Percentiles rank a stretch among this genome's conserved stretches.
These are phyloP conservation scores for Immersiporthe knoxdaviesiana DNA, from an alignment of 2,329 filamentous ascomycete species.

Conservation along the genomic window DNA sequence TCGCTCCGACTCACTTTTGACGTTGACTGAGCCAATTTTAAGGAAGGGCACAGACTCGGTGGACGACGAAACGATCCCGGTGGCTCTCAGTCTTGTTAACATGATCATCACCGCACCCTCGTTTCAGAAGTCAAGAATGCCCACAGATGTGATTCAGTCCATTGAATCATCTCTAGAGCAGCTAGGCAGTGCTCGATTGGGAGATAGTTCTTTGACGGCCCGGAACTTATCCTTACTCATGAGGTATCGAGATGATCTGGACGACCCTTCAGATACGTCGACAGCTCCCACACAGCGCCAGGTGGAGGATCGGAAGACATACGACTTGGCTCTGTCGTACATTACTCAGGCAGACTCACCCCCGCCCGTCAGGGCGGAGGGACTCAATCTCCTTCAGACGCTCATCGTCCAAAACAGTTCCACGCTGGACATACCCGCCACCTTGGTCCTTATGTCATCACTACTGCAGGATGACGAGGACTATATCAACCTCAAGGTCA, in stretches of 20 bases:
- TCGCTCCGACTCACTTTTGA: conserved; percentile 66
- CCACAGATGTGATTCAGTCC: conserved; percentile 44
- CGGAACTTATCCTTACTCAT: conserved; percentile 60
- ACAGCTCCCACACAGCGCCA: conserved; percentile 50
- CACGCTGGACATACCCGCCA: conserved; percentile 67
- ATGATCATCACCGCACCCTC: conserved; percentile 60
- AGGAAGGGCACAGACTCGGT: conserved; percentile 43
- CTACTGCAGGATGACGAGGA: conserved; percentile 69
- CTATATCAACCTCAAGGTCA: conserved; percentile 70
- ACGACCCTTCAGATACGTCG: conserved; percentile 45
- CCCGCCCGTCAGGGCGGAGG: conserved; percentile 68
- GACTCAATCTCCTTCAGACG: conserved; percentile 61
- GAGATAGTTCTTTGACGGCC: conserved; percentile 55
- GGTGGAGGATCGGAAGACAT: conserved; percentile 63
- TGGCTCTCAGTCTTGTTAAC: conserved; percentile 65
- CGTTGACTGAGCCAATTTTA: conserved; percentile 65
- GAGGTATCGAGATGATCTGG: conserved; percentile 57
- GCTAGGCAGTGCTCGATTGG: conserved; percentile 44
- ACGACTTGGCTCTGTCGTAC: conserved; percentile 66
- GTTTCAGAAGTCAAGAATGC: conserved; percentile 55
- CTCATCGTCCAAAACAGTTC: conserved; percentile 60
- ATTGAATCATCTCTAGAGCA: conserved; percentile 54
- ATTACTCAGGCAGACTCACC: conserved; percentile 64
- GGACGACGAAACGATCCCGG: conserved; percentile 53
- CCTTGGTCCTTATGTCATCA: conserved; percentile 65